These are phyloP conservation scores for Orbilia quercus DNA, from an alignment of 2,329 filamentous ascomycete genomes.

Conservation along the genomic window DNA sequence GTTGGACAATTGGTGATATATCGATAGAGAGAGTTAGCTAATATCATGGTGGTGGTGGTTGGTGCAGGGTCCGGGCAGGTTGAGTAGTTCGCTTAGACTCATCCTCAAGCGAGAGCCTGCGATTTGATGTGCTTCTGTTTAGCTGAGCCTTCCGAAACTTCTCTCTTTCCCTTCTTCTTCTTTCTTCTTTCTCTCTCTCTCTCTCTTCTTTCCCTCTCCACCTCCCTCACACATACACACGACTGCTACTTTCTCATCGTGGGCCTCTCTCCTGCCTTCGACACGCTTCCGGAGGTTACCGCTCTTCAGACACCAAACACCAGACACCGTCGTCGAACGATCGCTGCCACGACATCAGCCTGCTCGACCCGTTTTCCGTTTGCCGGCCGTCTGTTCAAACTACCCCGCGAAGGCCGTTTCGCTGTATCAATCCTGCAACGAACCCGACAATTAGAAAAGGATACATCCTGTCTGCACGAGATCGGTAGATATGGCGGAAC, in stretches of 20 bases:
- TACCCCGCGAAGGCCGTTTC: constrained; percentile 30
- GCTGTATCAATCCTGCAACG: constrained; percentile 15
- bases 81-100: constrained; percentile 44
- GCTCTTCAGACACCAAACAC: neutral
- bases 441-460: neutral
- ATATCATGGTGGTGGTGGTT: constrained; percentile 14
- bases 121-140: neutral
- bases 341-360: neutral
- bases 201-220: constrained; percentile 20
- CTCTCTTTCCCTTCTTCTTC: constrained; percentile 1
- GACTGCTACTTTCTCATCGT: constrained; percentile 2
- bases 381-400: neutral
- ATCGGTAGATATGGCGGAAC: constrained; percentile 69
- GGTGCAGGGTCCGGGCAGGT: constrained; percentile 50
- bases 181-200: constrained; percentile 4
- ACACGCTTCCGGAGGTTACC: constrained; percentile 14
- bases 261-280: neutral
- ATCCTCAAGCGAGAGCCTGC: too few species aligned
- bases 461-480: constrained; percentile 11
- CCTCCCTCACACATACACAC: constrained; percentile 18
- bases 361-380: constrained; percentile 7
- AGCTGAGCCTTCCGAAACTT: constrained; percentile 21
- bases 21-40: neutral
- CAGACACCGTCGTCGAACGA: neutral
- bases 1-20: neutral